Evolutionary conservation across 163 green algal species (phyloP), one percentile per base, ranked within the genome.

Genomic region (Trebouxiophyceae sp.): DNA sequence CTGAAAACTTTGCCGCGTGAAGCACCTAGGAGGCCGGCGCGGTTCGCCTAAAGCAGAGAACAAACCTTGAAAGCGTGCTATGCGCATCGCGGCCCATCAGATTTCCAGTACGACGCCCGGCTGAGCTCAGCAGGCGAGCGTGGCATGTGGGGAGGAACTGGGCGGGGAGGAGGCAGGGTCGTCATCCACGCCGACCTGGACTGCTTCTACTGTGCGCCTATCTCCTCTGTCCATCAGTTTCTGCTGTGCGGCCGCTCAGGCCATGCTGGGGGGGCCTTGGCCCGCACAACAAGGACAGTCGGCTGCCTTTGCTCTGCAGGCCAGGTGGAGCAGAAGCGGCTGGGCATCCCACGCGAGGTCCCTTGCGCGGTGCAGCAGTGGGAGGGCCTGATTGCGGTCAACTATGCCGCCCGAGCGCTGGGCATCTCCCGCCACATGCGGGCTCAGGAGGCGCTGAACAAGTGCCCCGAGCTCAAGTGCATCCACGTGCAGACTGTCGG

Each of bases 401-500:
- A 97, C 72, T 97, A 97, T 67, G 74, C 88, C 12, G 92, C 92
- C 2, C 68, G 90, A 1, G 81, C 76, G 1, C 32, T 33, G 7
- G 87, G 91, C 39, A 72, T 97, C 27, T 91, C 74, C 0, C 75
- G 91, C 0, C 81, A 92, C 75, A 93, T 94, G 82, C 73, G 80
- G 8, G 78, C 89, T 4, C 5, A 33, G 1, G 86, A 95, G 46
- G 92, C 92, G 3, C 71, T 73, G 33, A 66, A 78, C 29, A 63
- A 74, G n/a, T 97, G 91, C 70, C 92, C 92, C 3, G 75, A 93
- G 44, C 79, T 98, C 16, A 44, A 71, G 30, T 73, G 83, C 8
- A 83, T 97, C 12, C 92, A 98, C 62, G 92, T 98, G 29, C 71
- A 96, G 64, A 95, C 88, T 2, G 88, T 97, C 33, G 87, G 54